Conservation (phyloP, 108 stramenopile species). For the Cyclotella kingstonii region DNA sequence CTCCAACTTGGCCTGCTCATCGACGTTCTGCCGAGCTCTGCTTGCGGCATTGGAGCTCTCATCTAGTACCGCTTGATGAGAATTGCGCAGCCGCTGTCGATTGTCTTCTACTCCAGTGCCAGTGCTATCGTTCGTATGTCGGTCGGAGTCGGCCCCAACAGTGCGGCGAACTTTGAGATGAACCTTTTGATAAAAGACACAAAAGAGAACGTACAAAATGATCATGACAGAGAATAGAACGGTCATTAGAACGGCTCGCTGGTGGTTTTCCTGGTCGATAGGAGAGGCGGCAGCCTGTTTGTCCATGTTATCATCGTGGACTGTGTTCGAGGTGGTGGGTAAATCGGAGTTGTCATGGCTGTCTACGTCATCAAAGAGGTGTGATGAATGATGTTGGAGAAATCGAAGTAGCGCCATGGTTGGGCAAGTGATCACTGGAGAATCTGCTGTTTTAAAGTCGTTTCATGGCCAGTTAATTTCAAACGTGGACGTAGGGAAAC, state of each 20-base stretch:
- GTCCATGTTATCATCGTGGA: neutral
- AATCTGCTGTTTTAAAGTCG: too few species aligned
- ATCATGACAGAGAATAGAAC: conserved; percentile 19
- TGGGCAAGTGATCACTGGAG: too few species aligned
- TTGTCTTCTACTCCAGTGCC: neutral
- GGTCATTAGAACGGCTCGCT: conserved; percentile 15
- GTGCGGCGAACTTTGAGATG: neutral
- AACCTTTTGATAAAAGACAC: conserved; percentile 10
- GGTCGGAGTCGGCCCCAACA: neutral
- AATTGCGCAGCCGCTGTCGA: neutral
- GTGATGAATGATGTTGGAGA: too few species aligned
- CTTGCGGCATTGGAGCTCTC: conserved; percentile 15
- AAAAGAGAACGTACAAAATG: conserved; percentile 26
- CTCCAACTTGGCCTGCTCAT: conserved; percentile 15
- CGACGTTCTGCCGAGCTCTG: conserved; percentile 6
- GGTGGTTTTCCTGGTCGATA: conserved; percentile 1
- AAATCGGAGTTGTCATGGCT: too few species aligned
- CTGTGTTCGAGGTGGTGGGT: neutral
- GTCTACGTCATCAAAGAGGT: too few species aligned
- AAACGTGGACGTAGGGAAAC: too few species aligned
- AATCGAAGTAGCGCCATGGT: too few species aligned
- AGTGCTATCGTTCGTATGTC: neutral
- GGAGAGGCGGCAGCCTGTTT: neutral
- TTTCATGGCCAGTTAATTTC: too few species aligned
- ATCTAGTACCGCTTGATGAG: conserved; percentile 28